Evolutionary conservation across 495 filamentous ascomycete genomes (phyloP), one percentile per base, ranked within the genome.

Genomic region (Penicillium mononematosum): DNA sequence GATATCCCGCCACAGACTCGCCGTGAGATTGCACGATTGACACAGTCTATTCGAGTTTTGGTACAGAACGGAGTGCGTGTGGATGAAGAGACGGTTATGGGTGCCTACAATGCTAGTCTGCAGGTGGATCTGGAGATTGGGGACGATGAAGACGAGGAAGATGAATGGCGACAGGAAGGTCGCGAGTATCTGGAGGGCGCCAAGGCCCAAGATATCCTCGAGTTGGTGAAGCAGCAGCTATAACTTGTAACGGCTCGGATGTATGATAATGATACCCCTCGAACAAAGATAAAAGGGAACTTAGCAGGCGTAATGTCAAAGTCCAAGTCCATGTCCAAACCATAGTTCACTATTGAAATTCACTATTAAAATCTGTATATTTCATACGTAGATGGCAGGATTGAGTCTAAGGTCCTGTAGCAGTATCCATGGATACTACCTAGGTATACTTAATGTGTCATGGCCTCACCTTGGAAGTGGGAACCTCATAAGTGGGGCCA

Each of bases 61-160:
- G 87, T 94, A 12, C 88, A 91, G 69, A 78, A 84, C n/a, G 88
- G 90, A 3, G 73, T 91, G 22, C 81, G 86, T 27, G 92, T 98
- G 34, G 95, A 98, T 68, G 93, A 98, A 75, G 92, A 95, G 25
- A 91, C 90, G 71, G 86, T 98, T 14, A 87, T 83, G 64, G 83
- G 75, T 53, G 90, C 87, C 4, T 98, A 98, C 69, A 84, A 90
- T 36, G 88, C 85, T 55, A 85, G 85, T 19, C 70, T 92, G 12
- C 86, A 92, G 74, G 79, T 88, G 65, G 87, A 88, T 51, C 67
- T 87, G 42, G 79, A 85, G 43, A 69, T 78, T 8, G 83, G 81
- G 3, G 80, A 74, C 53, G 73, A 75, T 38, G 74, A 73, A 8
- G 68, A 79, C 25, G 70, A 56, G 46, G 68, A 65, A 45, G 75